A percentile compares a stretch with the other conserved stretches of the same genome.
phyloP scores from a whole-genome alignment of 2,329 filamentous ascomycete species.

The Aspergillus novofumigatus region DNA sequence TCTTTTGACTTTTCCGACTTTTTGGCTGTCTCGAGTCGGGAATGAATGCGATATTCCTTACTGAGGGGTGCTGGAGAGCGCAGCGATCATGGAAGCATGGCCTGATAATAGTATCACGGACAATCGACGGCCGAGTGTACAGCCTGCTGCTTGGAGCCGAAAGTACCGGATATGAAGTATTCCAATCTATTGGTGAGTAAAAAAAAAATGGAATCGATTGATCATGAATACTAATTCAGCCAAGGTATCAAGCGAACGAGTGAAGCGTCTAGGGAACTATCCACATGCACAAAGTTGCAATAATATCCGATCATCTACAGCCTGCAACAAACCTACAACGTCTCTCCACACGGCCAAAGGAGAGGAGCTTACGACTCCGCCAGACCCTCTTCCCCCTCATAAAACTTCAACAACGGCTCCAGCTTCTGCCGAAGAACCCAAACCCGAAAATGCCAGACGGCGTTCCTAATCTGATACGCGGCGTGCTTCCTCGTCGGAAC shows the following conservation, averaged over 20 bases:
- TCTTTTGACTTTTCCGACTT: not conserved
- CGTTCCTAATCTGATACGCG: slow-evolving; percentile 36
- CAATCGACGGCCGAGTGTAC: too few relatives aligned
- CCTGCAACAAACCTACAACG: not conserved
- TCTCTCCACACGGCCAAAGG: not conserved
- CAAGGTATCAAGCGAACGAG: not conserved
- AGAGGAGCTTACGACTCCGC: slow-evolving; percentile 3
- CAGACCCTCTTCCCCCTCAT: slow-evolving; percentile 25
- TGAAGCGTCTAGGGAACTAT: not conserved
- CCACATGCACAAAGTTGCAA: not conserved
- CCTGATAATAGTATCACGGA: too few relatives aligned
- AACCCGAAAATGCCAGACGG: slow-evolving; percentile 38
- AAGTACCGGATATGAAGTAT: too few relatives aligned
- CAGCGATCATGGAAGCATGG: too few relatives aligned
- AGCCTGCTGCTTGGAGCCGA: too few relatives aligned
- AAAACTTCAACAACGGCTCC: slow-evolving; percentile 32
- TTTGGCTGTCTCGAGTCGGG: not conserved
- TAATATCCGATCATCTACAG: not conserved
- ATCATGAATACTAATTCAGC: not conserved
- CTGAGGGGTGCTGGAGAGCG: too few relatives aligned
- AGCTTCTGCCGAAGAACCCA: slow-evolving; percentile 37
- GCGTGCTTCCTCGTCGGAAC: slow-evolving; percentile 42
- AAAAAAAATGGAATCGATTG: too few relatives aligned
- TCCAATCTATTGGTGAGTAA: too few relatives aligned
- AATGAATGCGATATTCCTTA: not conserved